Evolutionary conservation across 306 rosid genomes (phyloP), one percentile per base, ranked within the genome.

Genomic region (Vicia faba): DNA sequence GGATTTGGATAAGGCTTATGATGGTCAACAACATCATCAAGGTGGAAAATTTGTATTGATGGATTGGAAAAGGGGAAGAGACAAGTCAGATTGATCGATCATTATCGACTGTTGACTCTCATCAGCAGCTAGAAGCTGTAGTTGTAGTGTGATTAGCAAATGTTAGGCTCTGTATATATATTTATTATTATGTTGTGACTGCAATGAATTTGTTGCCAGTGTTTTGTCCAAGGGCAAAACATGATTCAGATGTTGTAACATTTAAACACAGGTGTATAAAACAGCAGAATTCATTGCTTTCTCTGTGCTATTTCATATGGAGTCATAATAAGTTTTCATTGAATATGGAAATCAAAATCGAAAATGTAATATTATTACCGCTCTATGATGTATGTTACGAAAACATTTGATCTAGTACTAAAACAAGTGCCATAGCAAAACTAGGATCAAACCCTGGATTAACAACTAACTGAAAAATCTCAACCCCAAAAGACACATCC

Each of bases 401-500:
- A 70, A 83, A 87, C 96, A 89, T 86, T 66, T 86, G 98, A 77
- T 92, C 91, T 18, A 92, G 81, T 2, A 84, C 69, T 13, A 88
- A 71, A 78, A 92, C 84, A 41, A 92, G 77, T 56, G 87, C 93
- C 98, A 92, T 92, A 7, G 96, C 98, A 63, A 89, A 82, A 16
- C 63, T 82, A 40, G 89, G 74, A 81, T 89, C 87, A 68, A 89
- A 86, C 0, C 84, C 89, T 1, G 96, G 88, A 8, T 79, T 79
- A 66, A 88, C 89, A 69, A 86, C 48, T 76, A 92, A 71, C 55
- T 84, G 87, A 69, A 92, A 92, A 77, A 92, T 88, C 48, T 92
- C 96, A 3, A 66, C 25, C 35, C 98, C 98, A 55, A 81, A 92
- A 19, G 91, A 84, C 8, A 79, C 83, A 11, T 88, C 78, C 43